phyloP scores from a whole-genome alignment of 2,329 filamentous ascomycete species.

The Monosporascus sp. region DNA sequence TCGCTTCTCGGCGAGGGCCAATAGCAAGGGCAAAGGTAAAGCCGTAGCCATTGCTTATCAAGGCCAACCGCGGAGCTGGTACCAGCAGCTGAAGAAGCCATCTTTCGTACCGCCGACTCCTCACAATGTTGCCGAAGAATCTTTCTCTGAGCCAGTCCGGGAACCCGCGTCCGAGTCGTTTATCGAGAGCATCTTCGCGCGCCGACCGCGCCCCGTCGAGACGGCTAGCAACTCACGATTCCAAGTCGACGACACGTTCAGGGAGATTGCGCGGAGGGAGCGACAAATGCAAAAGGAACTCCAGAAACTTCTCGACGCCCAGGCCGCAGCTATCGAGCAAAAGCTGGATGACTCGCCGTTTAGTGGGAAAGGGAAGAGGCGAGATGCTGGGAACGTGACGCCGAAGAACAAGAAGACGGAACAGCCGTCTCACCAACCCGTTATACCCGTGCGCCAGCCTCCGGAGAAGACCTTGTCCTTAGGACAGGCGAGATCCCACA shows the following conservation, averaged over 20 bases:
- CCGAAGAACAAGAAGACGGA: constrained; percentile 6
- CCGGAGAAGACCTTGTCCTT: constrained; percentile 49
- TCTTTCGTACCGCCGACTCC: constrained; percentile 7
- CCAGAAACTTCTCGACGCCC: constrained; percentile 53
- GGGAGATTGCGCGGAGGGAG: constrained; percentile 36
- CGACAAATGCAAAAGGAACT: constrained; percentile 50
- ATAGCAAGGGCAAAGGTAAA: constrained; percentile 11
- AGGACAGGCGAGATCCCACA: constrained; percentile 56
- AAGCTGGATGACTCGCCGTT: constrained; percentile 20
- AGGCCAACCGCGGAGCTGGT: constrained; percentile 2
- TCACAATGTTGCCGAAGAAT: constrained; percentile 17
- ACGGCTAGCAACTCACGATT: constrained; percentile 7
- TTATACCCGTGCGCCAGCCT: constrained; percentile 58
- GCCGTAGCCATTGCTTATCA: constrained; percentile 14
- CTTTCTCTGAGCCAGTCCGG: constrained; percentile 11
- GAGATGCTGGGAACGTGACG: neutral
- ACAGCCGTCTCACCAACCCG: constrained; percentile 13
- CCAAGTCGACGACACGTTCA: constrained; percentile 24
- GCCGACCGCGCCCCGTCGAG: constrained; percentile 10
- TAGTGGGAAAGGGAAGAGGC: constrained; percentile 25
- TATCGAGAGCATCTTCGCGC: constrained; percentile 21
- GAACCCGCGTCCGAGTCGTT: constrained; percentile 14
- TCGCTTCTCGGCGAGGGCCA: neutral
- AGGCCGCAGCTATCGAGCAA: constrained; percentile 46
- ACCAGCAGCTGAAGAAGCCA: constrained; percentile 1